Evolutionary conservation across 495 filamentous ascomycete genomes (phyloP), one percentile per base, ranked within the genome.

Genomic region (Daldinia caldariorum): DNA sequence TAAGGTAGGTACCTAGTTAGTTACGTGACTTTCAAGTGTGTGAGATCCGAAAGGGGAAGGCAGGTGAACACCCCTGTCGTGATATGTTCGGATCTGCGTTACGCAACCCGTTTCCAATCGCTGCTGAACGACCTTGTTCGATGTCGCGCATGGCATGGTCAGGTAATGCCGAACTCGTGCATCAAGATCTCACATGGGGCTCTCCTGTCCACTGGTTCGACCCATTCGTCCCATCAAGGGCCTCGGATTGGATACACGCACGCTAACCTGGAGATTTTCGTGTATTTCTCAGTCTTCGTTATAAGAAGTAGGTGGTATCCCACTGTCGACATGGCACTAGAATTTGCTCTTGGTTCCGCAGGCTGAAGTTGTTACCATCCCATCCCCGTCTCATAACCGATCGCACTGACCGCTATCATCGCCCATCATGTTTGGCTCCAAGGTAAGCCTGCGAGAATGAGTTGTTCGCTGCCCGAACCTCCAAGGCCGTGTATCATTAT

Each of bases 341-440:
- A 29, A 41, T 13, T 35, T 31, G 13, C 29, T 35, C 35, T 50
- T 56, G 47, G 39, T 4, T 64, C 20, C 41, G 56, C 14, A 45
- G 38, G 26, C 29, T 26, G 49, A 63, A 41, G 13, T 26, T 43
- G 35, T 37, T n/a, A 45, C 18, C 60, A 38, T 58, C 20, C 31
- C 31, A 38, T 58, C 31, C 31, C 31, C 22, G 4, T 54, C 39
- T 31, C 22, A 8, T 31, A 26, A 38, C 29, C 2, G 38, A 49
- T 22, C 18, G 45, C 34, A 32, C 34, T 45, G 20, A 3, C 5
- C 35, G 34, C 38, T 18, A 13, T 58, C n/a, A 49, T 54, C 54
- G 55, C 39, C 57, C 63, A 69, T 58, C 61, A 76, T 77, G 75
- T 73, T 75, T 51, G 71, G 67, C 61, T 63, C 50, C 26, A 77